These are phyloP conservation scores for Carex myosuroides DNA, from an alignment of 176 grass and related monocot species.

Conservation along the genomic window DNA sequence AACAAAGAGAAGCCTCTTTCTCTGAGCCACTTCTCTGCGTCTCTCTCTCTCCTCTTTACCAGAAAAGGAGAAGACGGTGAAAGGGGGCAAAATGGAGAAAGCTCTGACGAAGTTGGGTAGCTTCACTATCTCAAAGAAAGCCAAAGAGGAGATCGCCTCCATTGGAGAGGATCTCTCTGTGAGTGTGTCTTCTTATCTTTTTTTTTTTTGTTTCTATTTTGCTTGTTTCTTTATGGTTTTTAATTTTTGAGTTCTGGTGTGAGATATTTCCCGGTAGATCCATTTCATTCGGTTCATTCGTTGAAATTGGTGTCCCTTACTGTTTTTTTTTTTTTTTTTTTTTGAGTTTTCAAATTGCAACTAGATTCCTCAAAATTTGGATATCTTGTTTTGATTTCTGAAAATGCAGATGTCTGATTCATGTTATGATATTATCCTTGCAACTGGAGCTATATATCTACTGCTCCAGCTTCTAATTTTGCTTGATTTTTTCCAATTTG, in stretches of 20 bases:
- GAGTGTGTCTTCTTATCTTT: not conserved
- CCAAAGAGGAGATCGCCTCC: constrained; percentile 94
- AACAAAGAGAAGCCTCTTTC: not conserved
- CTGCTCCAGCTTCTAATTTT: not conserved
- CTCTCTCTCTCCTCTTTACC: not conserved
- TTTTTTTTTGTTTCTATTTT: not conserved
- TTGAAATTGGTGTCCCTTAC: not conserved
- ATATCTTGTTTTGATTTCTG: not conserved
- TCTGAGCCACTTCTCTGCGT: not conserved
- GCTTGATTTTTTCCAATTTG: not conserved
- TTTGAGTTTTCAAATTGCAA: not conserved
- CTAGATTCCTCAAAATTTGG: not conserved
- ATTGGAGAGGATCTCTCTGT: constrained; percentile 92
- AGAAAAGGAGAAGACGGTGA: not conserved
- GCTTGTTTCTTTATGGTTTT: not conserved
- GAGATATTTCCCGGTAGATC: not conserved
- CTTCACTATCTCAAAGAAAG: constrained; percentile 83
- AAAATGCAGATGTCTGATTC: constrained; percentile 7
- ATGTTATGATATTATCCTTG: not conserved
- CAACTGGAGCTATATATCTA: not conserved
- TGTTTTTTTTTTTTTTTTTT: not conserved
- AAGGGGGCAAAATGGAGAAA: constrained; percentile 52
- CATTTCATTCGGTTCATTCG: not conserved
- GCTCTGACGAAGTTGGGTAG: constrained; percentile 75
- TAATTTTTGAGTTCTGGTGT: not conserved